Percentiles rank a stretch among this genome's conserved stretches.
These are phyloP conservation scores for Elsinoe arachidis DNA, from an alignment of 2,329 filamentous ascomycete species.

Conservation along the genomic window DNA sequence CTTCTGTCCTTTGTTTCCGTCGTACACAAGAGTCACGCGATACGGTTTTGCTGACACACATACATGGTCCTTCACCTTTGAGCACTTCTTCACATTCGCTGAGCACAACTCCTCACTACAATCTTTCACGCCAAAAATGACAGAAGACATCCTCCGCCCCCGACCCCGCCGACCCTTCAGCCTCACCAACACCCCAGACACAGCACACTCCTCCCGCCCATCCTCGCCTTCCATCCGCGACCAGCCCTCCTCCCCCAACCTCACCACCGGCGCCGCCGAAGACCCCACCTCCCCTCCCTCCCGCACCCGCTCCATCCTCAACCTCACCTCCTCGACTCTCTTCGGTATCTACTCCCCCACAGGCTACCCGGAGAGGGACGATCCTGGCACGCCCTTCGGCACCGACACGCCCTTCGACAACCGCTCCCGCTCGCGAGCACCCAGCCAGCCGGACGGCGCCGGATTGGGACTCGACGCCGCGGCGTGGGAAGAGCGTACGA, in stretches of 20 bases:
- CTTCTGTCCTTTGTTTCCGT: background rate
- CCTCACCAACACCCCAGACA: conserved; percentile 41
- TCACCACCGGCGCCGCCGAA: conserved; percentile 6
- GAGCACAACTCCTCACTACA: background rate
- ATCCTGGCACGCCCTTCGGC: conserved; percentile 56
- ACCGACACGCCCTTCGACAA: conserved; percentile 54
- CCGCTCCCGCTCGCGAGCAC: conserved; percentile 16
- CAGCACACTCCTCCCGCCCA: conserved; percentile 21
- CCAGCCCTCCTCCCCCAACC: conserved; percentile 15
- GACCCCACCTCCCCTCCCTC: conserved; percentile 37
- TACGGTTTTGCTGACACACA: background rate
- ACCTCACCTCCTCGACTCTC: conserved; percentile 81
- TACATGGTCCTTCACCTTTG: background rate
- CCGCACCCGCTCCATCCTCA: conserved; percentile 69
- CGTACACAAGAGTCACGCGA: conserved; percentile 6
- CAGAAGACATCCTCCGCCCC: conserved; percentile 43
- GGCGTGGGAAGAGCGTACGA: background rate
- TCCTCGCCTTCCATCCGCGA: conserved; percentile 25
- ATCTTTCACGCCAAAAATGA: background rate
- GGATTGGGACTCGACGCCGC: conserved; percentile 12
- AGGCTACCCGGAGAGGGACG: conserved; percentile 47
- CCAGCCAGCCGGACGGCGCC: conserved; percentile 13
- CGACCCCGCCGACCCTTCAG: conserved; percentile 65
- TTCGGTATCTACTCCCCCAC: conserved; percentile 80
- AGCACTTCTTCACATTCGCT: background rate